Conservation (phyloP, 495 filamentous ascomycete genomes). For the Sporormia fimetaria region DNA sequence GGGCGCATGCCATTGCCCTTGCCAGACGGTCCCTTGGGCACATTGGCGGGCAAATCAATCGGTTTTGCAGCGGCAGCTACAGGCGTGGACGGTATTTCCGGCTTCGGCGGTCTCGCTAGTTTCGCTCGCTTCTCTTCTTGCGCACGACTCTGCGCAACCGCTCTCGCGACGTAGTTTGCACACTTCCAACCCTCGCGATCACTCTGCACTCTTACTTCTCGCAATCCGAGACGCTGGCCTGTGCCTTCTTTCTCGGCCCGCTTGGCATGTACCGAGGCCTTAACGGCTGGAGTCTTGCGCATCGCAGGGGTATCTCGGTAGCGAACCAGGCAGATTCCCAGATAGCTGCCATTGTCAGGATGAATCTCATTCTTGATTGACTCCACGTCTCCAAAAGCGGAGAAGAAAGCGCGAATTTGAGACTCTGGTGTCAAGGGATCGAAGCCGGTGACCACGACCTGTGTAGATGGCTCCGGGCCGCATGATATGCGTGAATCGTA, state of each 20-base stretch:
- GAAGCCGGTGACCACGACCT: constrained; percentile 86
- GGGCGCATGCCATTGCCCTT: constrained; percentile 40
- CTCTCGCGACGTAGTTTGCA: constrained; percentile 55
- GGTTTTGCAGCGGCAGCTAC: constrained; percentile 40
- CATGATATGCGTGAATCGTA: constrained; percentile 73
- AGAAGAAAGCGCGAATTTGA: constrained; percentile 69
- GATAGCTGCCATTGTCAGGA: constrained; percentile 80
- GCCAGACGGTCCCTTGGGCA: constrained; percentile 76
- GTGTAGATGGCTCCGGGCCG: constrained; percentile 75
- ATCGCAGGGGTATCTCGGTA: constrained; percentile 63
- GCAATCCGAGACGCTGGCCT: constrained; percentile 58
- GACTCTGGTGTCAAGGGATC: constrained; percentile 74
- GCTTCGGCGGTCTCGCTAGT: constrained; percentile 15
- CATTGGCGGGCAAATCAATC: constrained; percentile 49
- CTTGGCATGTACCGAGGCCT: constrained; percentile 67
- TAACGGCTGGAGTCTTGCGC: constrained; percentile 36
- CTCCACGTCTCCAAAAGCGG: constrained; percentile 77
- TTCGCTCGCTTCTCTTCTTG: constrained; percentile 33
- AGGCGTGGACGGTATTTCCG: constrained; percentile 25
- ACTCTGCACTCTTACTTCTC: constrained; percentile 65
- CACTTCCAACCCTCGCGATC: constrained; percentile 81
- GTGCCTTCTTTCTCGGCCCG: constrained; percentile 60
- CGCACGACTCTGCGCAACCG: constrained; percentile 52
- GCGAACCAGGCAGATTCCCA: constrained; percentile 82
- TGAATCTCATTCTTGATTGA: constrained; percentile 84